These are phyloP conservation scores for Pneumocystis oryctolagi DNA, from an alignment of 1,139 yeast genomes.

Conservation along the genomic window DNA sequence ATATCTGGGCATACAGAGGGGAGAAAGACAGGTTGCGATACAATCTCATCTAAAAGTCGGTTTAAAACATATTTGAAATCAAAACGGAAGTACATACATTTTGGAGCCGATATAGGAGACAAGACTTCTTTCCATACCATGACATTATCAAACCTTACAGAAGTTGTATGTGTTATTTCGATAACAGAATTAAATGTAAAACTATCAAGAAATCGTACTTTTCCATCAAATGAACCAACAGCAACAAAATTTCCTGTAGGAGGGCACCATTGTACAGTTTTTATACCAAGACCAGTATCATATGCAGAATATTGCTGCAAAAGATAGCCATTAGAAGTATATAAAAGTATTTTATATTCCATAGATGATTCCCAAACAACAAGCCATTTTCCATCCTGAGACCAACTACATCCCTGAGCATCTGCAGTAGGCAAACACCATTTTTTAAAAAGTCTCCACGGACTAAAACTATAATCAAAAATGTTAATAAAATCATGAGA, in stretches of 20 bases:
- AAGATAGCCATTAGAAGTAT: conserved; percentile 12
- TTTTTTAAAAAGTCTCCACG: conserved; percentile 1
- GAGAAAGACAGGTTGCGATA: conserved; percentile 11
- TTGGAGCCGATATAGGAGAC: conserved; percentile 5
- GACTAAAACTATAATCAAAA: conserved; percentile 5
- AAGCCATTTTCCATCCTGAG: conserved; percentile 17
- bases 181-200: conserved; percentile 16
- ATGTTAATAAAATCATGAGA: conserved; percentile 14
- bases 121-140: conserved; percentile 15
- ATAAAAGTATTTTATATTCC: conserved; percentile 14
- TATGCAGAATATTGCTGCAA: conserved; percentile 8
- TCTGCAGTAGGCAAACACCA: conserved; percentile 12
- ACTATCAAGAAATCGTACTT: conserved; percentile 14
- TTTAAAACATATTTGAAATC: background rate
- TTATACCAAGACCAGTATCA: conserved; percentile 8
- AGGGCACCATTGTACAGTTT: conserved; percentile 12
- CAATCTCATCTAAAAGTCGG: background rate
- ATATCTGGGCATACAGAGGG: conserved; percentile 10
- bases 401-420: conserved; percentile 16
- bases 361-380: conserved; percentile 15
- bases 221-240: conserved; percentile 15
- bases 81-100: conserved; percentile 5
- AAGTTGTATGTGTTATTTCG: conserved; percentile 11
- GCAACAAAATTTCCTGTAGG: conserved; percentile 14
- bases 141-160: conserved; percentile 7